phyloP scores from a whole-genome alignment of 1,139 yeast genomes.

The Geotrichum histeridarum region DNA sequence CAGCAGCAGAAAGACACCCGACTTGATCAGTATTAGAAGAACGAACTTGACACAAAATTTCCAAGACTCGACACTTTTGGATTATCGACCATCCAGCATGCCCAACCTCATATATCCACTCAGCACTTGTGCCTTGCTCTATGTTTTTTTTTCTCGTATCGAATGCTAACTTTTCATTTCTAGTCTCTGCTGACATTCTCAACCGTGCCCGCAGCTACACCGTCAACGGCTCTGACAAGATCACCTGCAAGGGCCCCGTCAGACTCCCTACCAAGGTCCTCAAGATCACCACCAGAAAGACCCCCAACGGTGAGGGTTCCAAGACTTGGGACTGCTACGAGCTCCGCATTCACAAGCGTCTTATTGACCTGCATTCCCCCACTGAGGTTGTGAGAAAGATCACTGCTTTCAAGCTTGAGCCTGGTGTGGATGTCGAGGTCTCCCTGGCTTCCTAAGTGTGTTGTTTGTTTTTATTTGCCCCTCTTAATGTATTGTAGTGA shows the following conservation, averaged over 20 bases:
- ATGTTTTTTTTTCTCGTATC: no score
- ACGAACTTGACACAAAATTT: no score
- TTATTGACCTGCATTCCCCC: slow-evolving; percentile 97
- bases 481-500: slow-evolving; percentile 6
- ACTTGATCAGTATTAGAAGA: no score
- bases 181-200: slow-evolving; percentile 79
- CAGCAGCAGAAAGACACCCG: no score
- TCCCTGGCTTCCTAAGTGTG: slow-evolving; percentile 40
- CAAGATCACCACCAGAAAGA: slow-evolving; percentile 98
- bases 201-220: slow-evolving; percentile 70
- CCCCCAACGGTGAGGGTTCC: slow-evolving; percentile 99
- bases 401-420: slow-evolving; percentile 78
- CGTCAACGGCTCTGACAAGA: slow-evolving; percentile 43
- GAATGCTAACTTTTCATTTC: neutral
- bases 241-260: slow-evolving; percentile 78
- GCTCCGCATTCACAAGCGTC: slow-evolving; percentile 99
- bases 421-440: slow-evolving; percentile 45
- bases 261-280: slow-evolving; percentile 99
- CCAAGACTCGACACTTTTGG: no score
- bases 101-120: no score
- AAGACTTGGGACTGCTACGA: slow-evolving; percentile 99
- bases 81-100: no score
- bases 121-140: no score
- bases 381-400: slow-evolving; percentile 90
- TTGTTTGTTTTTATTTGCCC: neutral